phyloP scores from a whole-genome alignment of 441 rosid genomes.

The Populus trichocarpa region DNA sequence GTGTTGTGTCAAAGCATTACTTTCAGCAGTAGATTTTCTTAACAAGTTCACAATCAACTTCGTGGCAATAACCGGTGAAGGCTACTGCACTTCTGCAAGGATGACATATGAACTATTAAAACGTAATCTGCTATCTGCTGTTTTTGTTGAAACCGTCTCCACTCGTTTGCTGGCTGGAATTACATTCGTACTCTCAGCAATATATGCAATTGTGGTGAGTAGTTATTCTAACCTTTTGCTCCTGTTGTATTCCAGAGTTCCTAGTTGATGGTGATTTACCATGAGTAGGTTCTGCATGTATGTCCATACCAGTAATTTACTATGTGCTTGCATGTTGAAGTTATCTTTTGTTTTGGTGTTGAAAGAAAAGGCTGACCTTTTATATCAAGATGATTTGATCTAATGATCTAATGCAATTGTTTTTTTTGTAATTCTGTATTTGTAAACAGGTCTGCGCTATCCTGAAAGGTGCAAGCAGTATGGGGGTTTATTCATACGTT shows the following conservation, averaged over 20 bases:
- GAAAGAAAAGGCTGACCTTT: background rate
- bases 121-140: slow-evolving; percentile 86
- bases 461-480: slow-evolving; percentile 51
- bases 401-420: background rate
- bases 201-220: slow-evolving; percentile 72
- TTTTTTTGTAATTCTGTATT: background rate
- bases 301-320: too few relatives aligned
- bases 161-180: slow-evolving; percentile 69
- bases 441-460: slow-evolving; percentile 62
- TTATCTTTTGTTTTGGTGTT: background rate
- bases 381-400: background rate
- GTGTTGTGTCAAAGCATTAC: slow-evolving; percentile 52
- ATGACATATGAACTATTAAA: slow-evolving; percentile 82
- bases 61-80: slow-evolving; percentile 85
- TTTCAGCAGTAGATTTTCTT: slow-evolving; percentile 65
- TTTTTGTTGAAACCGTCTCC: slow-evolving; percentile 77
- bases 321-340: background rate
- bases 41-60: slow-evolving; percentile 93
- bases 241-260: background rate
- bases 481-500: slow-evolving; percentile 53
- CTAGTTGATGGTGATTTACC: background rate
- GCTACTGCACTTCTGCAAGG: slow-evolving; percentile 78
- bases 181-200: slow-evolving; percentile 61
- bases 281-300: background rate
- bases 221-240: background rate